These are phyloP conservation scores for Yamadazyma akitaensis DNA, from an alignment of 805 yeast species.

Conservation along the genomic window DNA sequence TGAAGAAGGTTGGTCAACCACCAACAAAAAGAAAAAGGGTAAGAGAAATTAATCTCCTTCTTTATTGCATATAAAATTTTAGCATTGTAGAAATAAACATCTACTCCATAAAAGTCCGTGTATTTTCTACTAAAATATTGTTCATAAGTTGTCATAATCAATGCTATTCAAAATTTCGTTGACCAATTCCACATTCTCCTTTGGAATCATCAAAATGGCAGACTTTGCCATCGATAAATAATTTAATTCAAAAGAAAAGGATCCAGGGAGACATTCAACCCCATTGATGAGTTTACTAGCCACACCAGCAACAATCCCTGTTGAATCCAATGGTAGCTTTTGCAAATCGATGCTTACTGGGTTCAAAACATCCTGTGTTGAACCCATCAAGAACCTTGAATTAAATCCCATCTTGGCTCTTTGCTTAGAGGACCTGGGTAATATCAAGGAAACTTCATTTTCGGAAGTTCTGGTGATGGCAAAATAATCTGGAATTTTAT, in stretches of 20 bases:
- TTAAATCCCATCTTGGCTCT: conserved; percentile 39
- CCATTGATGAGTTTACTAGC: conserved; percentile 47
- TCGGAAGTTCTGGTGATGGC: conserved; percentile 51
- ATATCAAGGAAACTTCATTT: conserved; percentile 47
- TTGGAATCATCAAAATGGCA: conserved; percentile 58
- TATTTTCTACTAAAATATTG: background rate
- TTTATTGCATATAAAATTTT: conserved; percentile 1
- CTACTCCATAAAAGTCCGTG: background rate
- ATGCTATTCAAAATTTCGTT: conserved; percentile 16
- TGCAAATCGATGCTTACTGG: conserved; percentile 56
- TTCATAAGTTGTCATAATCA: conserved; percentile 6
- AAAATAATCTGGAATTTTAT: conserved; percentile 41
- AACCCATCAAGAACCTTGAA: conserved; percentile 47
- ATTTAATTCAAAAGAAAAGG: conserved; percentile 45
- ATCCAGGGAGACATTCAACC: conserved; percentile 15
- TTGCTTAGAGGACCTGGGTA: conserved; percentile 40
- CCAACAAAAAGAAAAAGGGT: conserved; percentile 38
- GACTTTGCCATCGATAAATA: conserved; percentile 60
- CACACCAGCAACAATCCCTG: conserved; percentile 66
- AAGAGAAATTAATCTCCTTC: conserved; percentile 19
- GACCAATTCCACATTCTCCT: conserved; percentile 41
- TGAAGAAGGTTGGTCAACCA: conserved; percentile 48
- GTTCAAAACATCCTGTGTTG: conserved; percentile 52
- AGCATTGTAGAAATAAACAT: background rate
- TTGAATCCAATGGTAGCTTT: conserved; percentile 53